A percentile compares a stretch with the other conserved stretches of the same genome.
Conservation (phyloP, 2,329 filamentous ascomycete species). For the Trichophyton verrucosum region DNA sequence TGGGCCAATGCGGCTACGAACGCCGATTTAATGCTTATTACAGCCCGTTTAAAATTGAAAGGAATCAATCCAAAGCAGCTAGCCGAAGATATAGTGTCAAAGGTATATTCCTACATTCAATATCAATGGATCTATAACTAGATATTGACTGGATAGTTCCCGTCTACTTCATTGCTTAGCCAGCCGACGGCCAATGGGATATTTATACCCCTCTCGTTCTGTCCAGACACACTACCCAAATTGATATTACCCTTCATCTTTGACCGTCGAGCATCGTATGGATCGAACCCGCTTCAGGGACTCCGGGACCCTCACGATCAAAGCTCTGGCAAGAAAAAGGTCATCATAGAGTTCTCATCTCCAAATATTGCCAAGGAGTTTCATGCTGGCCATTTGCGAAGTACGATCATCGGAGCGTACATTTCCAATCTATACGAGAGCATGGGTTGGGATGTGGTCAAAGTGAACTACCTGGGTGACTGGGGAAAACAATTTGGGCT, state of each 20-base stretch:
- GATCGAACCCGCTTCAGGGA: constrained; percentile 49
- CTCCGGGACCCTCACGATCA: constrained; percentile 48
- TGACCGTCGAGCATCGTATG: constrained; percentile 48
- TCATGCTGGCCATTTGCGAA: constrained; percentile 60
- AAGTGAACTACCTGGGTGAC: constrained; percentile 66
- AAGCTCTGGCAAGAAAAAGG: constrained; percentile 48
- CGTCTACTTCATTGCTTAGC: constrained; percentile 59
- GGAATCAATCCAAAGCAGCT: constrained; percentile 53
- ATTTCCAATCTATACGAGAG: constrained; percentile 55
- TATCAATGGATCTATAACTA: neutral
- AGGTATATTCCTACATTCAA: constrained; percentile 33
- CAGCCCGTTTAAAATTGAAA: constrained; percentile 65
- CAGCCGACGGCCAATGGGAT: constrained; percentile 55
- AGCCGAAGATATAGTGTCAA: constrained; percentile 48
- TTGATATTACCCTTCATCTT: constrained; percentile 60
- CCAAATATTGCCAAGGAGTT: constrained; percentile 81
- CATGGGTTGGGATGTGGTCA: constrained; percentile 57
- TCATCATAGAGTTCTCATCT: constrained; percentile 70
- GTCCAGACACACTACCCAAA: constrained; percentile 51
- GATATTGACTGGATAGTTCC: constrained; percentile 44
- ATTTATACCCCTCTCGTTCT: constrained; percentile 72
- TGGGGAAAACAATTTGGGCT: constrained; percentile 52
- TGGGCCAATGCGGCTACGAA: constrained; percentile 72
- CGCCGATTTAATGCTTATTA: constrained; percentile 66
- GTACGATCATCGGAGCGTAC: constrained; percentile 65